Base-by-base conservation (phyloP, 495 filamentous ascomycete species). In the Podospora comata region DNA sequence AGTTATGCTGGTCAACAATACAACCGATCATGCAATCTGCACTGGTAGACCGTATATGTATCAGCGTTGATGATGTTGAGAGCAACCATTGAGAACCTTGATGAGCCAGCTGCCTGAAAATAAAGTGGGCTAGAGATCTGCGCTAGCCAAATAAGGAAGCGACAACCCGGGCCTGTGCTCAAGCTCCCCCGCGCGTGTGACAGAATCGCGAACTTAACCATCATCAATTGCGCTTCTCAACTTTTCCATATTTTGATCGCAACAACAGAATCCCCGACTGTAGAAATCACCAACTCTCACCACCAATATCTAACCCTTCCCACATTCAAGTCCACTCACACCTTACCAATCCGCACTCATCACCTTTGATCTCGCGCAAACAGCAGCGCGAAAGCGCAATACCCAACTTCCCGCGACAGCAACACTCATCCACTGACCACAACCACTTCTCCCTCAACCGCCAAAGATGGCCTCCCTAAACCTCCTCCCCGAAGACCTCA, bases 401-500 rank as follows among this genome's bases (percentile, higher is more conserved):
- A 26, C 15, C 55, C 55, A 58, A 23, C 15, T 11, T 4, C 18
- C n/a, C 23, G 3, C 30, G 30, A 32, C 27, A n/a, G 13, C 61
- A 63, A 63, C 34, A n/a, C 13, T 48, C 30, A 18, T 23, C n/a
- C 6, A 9, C 13, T 27, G 16, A 15, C 61, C 19, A 9, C 7
- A 44, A 16, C 61, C 19, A 30, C 28, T 7, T 19, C 26, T 32
- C 60, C 30, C 19, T 19, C 15, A 54, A 53, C 23, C 23, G 23
- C 23, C 23, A 61, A 72, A 44, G 57, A 87, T 86, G 85, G 75
- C 82, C 26, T 79, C 84, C 20, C 72, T 86, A 23, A 74, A 76
- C 19, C 76, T 87, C 30, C 76, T 67, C 18, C 79, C 78, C 60
- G 88, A 90, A 19, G 90, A 94, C 69, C 82, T 92, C 62, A 89